phyloP scores from a whole-genome alignment of 179 eudicot genomes.

The Corrigiola litoralis region DNA sequence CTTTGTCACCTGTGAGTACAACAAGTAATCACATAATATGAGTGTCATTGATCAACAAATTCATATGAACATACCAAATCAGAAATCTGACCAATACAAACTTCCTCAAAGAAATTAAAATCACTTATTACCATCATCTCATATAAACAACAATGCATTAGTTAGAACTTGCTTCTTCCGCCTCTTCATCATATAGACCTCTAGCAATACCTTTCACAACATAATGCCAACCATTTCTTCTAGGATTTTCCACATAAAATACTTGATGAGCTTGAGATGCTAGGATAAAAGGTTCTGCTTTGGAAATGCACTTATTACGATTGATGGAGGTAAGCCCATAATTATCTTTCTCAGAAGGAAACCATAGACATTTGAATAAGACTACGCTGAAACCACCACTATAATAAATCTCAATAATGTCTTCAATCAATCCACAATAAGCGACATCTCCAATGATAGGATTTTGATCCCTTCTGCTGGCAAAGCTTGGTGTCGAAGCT shows the following conservation, averaged over 20 bases:
- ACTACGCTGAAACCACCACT: not conserved
- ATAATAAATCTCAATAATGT: constrained; percentile 4
- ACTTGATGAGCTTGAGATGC: not conserved
- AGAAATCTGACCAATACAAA: too few species aligned
- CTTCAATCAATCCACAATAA: not conserved
- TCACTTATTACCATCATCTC: too few species aligned
- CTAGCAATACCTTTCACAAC: not conserved
- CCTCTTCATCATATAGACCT: not conserved
- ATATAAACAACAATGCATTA: too few species aligned
- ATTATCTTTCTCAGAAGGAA: not conserved
- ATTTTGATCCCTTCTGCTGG: not conserved
- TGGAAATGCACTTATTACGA: not conserved
- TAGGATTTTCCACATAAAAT: not conserved
- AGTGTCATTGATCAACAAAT: too few species aligned
- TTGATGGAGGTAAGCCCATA: not conserved
- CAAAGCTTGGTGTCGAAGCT: not conserved
- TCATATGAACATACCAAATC: too few species aligned
- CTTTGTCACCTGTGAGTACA: not conserved
- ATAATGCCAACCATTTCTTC: not conserved
- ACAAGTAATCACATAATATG: too few species aligned
- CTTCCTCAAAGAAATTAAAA: too few species aligned
- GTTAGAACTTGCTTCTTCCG: too few species aligned
- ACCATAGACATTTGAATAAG: not conserved
- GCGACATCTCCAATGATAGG: not conserved
- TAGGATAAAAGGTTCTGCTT: not conserved